Base-by-base conservation (phyloP, 345 rosid species). In the Eutrema japonicum region DNA sequence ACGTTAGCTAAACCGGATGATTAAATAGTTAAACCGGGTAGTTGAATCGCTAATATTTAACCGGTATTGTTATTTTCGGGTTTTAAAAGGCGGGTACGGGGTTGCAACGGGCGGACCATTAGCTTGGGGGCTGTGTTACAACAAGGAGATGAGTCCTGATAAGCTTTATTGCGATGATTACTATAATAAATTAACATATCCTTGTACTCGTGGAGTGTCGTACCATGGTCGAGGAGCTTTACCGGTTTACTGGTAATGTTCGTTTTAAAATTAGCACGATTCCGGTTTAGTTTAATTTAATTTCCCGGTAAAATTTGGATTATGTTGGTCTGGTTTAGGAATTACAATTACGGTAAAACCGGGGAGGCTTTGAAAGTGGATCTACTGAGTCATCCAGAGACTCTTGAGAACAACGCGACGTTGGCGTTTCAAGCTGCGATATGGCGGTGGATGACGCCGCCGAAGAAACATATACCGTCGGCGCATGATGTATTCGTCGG, bases 381-480 rank as follows among this genome's bases (percentile, higher is more conserved):
- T 51, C 71, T 90, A 36, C 56, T 88, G 72, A 83, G 74, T 77
- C 85, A 83, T 42, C 96, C 98, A 61, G 96, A 90, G 74, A 83
- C 83, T 81, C 58, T 90, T 0, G 95, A 92, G 78, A 58, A 88
- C 80, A 88, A 88, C 29, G 93, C 96, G 1, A 88, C 98, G 33
- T 58, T 92, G 48, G 95, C 91, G 10, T 92, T 90, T 73, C 96
- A 88, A 64, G 78, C 93, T 0, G 95, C 98, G 30, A 82, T 92
- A 2, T 87, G 93, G 94, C 79, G 79, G 81, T 92, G 96, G 98
- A 92, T 92, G 98, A 88, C 93, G 1, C 96, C 98, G 6, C 78
- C 70, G 8, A 90, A 87, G 86, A 92, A 92, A 83, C 78, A 81
- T 11, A 75, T 62, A 27, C 98, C 96, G 0, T 90, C 96, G 5